Base-by-base conservation (phyloP, 164 flowering plant species). In the Umbilicus rupestris region DNA sequence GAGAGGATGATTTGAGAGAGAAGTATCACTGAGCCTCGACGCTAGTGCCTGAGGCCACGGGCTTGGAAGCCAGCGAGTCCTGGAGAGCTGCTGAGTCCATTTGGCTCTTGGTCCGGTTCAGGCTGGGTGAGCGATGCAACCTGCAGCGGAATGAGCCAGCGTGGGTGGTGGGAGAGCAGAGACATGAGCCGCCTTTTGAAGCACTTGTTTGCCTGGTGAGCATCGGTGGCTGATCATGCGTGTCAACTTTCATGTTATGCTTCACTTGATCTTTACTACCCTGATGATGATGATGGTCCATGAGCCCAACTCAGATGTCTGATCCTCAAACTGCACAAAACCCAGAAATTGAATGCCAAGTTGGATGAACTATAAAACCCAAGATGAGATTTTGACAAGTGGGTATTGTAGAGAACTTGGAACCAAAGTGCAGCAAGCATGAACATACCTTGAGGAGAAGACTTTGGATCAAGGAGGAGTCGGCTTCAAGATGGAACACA, bases 81-180 rank as follows among this genome's bases (percentile, higher is more conserved):
- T 8, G 69, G 45, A 37, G 60, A 35, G 67, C 26, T 0, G 68
- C 62, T 11, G 76, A 58, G 65, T 83, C 82, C 3, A 78, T 68
- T 4, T 47, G 55, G 77, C 87, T 86, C 66, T 81, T 81, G 63
- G 82, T 80, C 7, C 83, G 73, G 47, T 81, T 83, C 49, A 84
- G 83, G 66, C 70, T 67, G 6, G 83, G 80, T 17, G 79, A 20
- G 0, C 90, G 81, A 66, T 86, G 88, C 39, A 84, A 79, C 68
- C 88, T 69, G 76, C 88, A 86, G 31, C 88, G 79, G 71, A 78
- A 82, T 1, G 83, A 82, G 37, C 83, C 85, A 11, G 79, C 79
- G 62, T 84, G 88, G 1, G 82, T 84, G 17, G 90, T 86, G 7
- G 87, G 90, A 39, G 87, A 77, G 74, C 89, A 85, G 2, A 85